Evolutionary conservation across 2,329 filamentous ascomycete genomes (phyloP).

Genomic region (Ophiostoma perfectum): DNA sequence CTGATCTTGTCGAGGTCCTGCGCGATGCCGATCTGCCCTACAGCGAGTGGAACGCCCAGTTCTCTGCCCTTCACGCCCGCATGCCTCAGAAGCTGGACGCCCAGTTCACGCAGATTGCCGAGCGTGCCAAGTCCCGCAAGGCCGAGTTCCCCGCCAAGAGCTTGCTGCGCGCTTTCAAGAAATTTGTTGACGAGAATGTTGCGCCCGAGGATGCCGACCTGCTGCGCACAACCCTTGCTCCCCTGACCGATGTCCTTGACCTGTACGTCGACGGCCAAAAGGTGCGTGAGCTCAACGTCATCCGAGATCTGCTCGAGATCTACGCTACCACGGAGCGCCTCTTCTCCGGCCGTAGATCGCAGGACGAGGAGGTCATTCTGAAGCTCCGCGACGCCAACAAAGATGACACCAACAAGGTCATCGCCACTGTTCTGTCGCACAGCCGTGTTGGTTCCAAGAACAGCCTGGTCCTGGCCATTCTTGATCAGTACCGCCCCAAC

Average conservation of each 20-base stretch:
- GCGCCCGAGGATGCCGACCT: slow-evolving; percentile 65
- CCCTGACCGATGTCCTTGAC: slow-evolving; percentile 70
- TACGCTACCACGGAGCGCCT: slow-evolving; percentile 81
- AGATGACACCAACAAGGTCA: slow-evolving; percentile 78
- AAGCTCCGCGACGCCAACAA: slow-evolving; percentile 94
- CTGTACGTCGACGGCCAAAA: slow-evolving; percentile 85
- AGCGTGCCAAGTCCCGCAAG: slow-evolving; percentile 70
- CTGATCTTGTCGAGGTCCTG: slow-evolving; percentile 84
- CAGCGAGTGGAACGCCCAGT: slow-evolving; percentile 93
- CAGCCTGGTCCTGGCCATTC: slow-evolving; percentile 81
- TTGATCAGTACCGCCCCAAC: slow-evolving; percentile 93
- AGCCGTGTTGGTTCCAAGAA: slow-evolving; percentile 91
- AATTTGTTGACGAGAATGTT: slow-evolving; percentile 85
- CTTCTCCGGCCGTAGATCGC: slow-evolving; percentile 76
- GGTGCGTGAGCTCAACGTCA: slow-evolving; percentile 78
- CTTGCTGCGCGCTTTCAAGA: slow-evolving; percentile 73
- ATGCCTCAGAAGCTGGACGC: slow-evolving; percentile 92
- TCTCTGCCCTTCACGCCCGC: slow-evolving; percentile 90
- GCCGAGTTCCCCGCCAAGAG: slow-evolving; percentile 89
- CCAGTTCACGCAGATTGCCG: slow-evolving; percentile 76
- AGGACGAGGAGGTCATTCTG: slow-evolving; percentile 91
- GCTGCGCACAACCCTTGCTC: slow-evolving; percentile 66
- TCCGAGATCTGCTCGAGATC: slow-evolving; percentile 69
- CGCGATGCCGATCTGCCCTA: slow-evolving; percentile 87
- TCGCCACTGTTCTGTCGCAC: slow-evolving; percentile 88